These are phyloP conservation scores for Yarrowia deformans DNA, from an alignment of 805 yeast genomes.

Conservation along the genomic window DNA sequence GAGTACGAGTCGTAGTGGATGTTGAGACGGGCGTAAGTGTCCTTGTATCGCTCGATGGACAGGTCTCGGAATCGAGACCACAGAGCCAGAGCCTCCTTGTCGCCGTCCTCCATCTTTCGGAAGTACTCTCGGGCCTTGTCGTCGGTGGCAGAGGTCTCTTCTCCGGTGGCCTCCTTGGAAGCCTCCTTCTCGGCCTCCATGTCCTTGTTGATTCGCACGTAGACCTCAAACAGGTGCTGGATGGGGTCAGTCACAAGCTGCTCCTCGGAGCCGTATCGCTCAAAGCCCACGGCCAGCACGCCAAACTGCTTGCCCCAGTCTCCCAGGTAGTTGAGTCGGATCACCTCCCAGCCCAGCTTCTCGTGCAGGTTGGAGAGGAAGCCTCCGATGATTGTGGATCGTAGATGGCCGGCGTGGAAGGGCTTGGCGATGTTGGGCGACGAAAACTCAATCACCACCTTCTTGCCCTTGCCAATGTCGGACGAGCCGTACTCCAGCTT, in stretches of 20 bases:
- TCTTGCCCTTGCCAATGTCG: constrained; percentile 76
- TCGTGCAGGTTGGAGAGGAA: constrained; percentile 89
- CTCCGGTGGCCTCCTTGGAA: constrained; percentile 58
- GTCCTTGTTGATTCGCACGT: constrained; percentile 84
- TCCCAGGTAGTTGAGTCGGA: constrained; percentile 92
- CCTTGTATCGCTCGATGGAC: constrained; percentile 83
- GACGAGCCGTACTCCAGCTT: constrained; percentile 71
- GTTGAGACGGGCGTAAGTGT: constrained; percentile 90
- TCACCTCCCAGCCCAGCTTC: constrained; percentile 89
- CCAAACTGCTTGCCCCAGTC: constrained; percentile 99
- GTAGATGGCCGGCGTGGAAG: constrained; percentile 98
- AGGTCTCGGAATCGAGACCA: constrained; percentile 93
- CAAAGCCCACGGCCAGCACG: constrained; percentile 89
- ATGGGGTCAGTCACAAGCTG: constrained; percentile 79
- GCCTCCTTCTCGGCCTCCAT: constrained; percentile 69
- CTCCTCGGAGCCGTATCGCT: constrained; percentile 82
- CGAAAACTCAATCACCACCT: constrained; percentile 83
- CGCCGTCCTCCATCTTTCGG: constrained; percentile 93
- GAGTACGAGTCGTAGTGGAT: constrained; percentile 87
- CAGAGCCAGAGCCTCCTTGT: constrained; percentile 71
- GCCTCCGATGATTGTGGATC: constrained; percentile 98
- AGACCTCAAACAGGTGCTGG: constrained; percentile 92
- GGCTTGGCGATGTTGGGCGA: constrained; percentile 99
- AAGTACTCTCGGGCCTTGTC: constrained; percentile 87
- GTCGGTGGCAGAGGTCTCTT: constrained; percentile 64